Evolutionary conservation across 2,329 filamentous ascomycete species (phyloP), one percentile per base, ranked within the genome.

Genomic region (Cladosporium oxysporum): DNA sequence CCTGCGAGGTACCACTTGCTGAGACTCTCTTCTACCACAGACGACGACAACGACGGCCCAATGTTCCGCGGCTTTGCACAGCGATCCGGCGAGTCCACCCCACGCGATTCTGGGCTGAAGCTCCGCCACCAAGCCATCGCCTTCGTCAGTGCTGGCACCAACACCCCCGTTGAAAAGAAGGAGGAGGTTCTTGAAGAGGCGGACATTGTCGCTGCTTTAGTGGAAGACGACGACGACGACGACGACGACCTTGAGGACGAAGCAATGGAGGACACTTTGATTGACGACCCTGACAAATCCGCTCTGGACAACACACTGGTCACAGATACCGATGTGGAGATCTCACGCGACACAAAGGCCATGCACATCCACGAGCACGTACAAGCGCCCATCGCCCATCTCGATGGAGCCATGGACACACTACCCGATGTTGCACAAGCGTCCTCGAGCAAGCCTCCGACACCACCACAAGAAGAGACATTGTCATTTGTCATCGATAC

Each of bases 81-180:
- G 64, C 55, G 61, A 65, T 65, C 66, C 37, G 59, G 66, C 62
- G 41, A 58, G 7, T 62, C 62, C 49, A 69, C 78, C 33, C 74
- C 79, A 55, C 83, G 82, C 76, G 80, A 81, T 64, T 75, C 80
- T 3, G 80, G 81, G 67, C 76, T 78, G 59, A 82, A 82, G 69
- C 79, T 90, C 59, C 82, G 88, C 66, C 78, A 88, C 70, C 80
- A 83, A 63, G 79, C 79, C 28, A 82, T 90, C 60, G 75, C 77
- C 1, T 91, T 91, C 72, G 83, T 90, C 67, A 88, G 85, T 73
- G 87, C 86, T 37, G 86, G 86, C 26, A 77, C 76, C 49, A 75
- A 83, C 62, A 75, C 81, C 41, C 76, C 80, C 3, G 61, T 66
- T 2, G 71, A 74, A 55, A 65, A 70, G 23, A 68, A 67, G 6